phyloP scores from a whole-genome alignment of 805 yeast species.

The Candida qinlingensis region DNA sequence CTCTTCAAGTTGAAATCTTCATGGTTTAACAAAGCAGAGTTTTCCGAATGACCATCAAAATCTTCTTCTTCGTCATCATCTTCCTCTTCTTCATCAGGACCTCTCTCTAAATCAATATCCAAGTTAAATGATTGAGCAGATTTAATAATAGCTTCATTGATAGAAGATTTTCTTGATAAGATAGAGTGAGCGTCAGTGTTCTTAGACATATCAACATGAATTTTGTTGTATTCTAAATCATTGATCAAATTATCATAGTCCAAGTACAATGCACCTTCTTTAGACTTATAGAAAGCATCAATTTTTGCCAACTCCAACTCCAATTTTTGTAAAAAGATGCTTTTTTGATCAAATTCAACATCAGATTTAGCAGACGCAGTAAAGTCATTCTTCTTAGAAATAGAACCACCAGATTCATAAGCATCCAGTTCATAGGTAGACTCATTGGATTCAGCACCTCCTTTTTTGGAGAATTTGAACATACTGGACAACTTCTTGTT shows the following conservation, averaged over 20 bases:
- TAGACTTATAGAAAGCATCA: slow-evolving; percentile 43
- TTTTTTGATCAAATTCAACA: slow-evolving; percentile 30
- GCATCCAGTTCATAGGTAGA: slow-evolving; percentile 24
- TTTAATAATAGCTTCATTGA: slow-evolving; percentile 17
- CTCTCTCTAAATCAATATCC: slow-evolving; percentile 14
- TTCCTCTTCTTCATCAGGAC: slow-evolving; percentile 22
- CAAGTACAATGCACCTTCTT: slow-evolving; percentile 40
- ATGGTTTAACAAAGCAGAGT: slow-evolving; percentile 46
- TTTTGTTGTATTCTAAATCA: slow-evolving; percentile 39
- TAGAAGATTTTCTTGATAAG: slow-evolving; percentile 19
- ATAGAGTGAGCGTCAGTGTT: slow-evolving; percentile 22
- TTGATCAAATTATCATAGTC: slow-evolving; percentile 41
- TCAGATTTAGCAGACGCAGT: not conserved
- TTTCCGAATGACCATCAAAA: slow-evolving; percentile 34
- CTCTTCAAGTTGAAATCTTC: slow-evolving; percentile 43
- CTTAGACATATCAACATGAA: slow-evolving; percentile 21
- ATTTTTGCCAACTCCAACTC: slow-evolving; percentile 45
- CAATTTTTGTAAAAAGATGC: slow-evolving; percentile 42
- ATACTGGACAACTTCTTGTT: slow-evolving; percentile 7
- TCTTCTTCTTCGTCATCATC: slow-evolving; percentile 36
- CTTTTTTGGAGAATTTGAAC: not conserved
- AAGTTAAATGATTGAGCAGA: slow-evolving; percentile 18
- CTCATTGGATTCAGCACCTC: not conserved
- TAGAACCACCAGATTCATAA: slow-evolving; percentile 6
- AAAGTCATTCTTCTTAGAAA: not conserved